Evolutionary conservation across 2,329 filamentous ascomycete species (phyloP), one percentile per base, ranked within the genome.

Genomic region (Sclerotinia spermophila): DNA sequence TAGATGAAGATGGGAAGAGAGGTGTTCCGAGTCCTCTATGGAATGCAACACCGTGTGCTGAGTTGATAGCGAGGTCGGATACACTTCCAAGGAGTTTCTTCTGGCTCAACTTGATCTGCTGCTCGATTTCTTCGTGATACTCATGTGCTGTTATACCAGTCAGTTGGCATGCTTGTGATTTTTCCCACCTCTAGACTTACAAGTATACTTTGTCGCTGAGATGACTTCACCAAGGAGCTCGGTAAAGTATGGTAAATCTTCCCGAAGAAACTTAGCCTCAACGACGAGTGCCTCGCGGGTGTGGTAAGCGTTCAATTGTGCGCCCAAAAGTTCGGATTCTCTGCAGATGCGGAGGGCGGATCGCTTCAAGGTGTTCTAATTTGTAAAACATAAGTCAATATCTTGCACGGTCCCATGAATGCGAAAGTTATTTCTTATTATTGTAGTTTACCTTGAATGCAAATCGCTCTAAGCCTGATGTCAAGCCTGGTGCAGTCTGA

Each of bases 231-330:
- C 93, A 77, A 99, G 88, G 75, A 99, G 87, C 86, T 99, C 96
- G 79, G 94, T 89, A 82, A 97, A 99, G 88, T 98, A 99, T 77
- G 96, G 96, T 76, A 99, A 89, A 81, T 99, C 94, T 81, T 96
- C 90, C 81, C 93, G 90, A 76, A 99, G 89, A 87, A 99, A 99
- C 85, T 92, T 97, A 81, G 96, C 93, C 83, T 95, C 90, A 79
- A 99, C 85, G 72, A 99, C 89, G 74, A 99, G 85, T 80, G 94
- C 94, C 86, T 99, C 96, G 80, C 95, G 92, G 78, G 93, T 94
- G 84, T 97, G 94, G 83, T 92, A 93, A 75, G 95, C 86, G 77
- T 85, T 87, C 84, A 98, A 89, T 88, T 95, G 90, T 79, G 93
- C 93, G 81, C 96, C 96, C 75, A 99, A 89, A 73, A 99, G 91